These are phyloP conservation scores for Macaranga tanarius DNA, from an alignment of 441 rosid genomes.

Conservation along the genomic window DNA sequence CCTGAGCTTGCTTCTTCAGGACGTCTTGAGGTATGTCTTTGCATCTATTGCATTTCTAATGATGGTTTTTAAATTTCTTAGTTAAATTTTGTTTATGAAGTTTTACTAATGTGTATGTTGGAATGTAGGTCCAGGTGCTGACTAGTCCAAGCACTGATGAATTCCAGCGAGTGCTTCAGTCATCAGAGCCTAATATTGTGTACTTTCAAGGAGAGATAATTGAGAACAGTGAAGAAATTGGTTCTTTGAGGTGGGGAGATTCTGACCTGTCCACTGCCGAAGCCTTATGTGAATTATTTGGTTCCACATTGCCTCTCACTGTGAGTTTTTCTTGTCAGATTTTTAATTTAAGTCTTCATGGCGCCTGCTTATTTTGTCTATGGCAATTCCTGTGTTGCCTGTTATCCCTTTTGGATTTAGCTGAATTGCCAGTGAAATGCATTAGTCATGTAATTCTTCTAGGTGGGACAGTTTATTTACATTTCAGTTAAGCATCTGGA, in stretches of 20 bases:
- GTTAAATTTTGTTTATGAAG: constrained; percentile 4
- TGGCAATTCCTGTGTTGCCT: constrained; percentile 1
- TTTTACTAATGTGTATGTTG: constrained; percentile 13
- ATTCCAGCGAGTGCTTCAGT: constrained; percentile 57
- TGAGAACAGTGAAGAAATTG: constrained; percentile 68
- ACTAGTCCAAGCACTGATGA: constrained; percentile 67
- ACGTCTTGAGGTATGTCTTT: constrained; percentile 74
- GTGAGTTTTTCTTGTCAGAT: constrained; percentile 48
- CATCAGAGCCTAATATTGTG: constrained; percentile 64
- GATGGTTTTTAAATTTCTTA: not conserved
- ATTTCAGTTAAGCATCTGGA: not conserved
- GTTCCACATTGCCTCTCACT: constrained; percentile 72
- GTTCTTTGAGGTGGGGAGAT: constrained; percentile 63
- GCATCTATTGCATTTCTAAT: constrained; percentile 1
- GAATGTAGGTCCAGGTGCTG: constrained; percentile 76
- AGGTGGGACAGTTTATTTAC: not conserved
- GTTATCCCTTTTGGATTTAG: not conserved
- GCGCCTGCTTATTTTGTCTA: constrained; percentile 8
- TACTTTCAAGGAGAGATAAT: constrained; percentile 78
- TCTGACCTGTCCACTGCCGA: constrained; percentile 68
- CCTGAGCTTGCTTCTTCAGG: constrained; percentile 86
- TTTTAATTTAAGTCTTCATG: constrained; percentile 2
- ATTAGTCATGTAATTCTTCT: not conserved
- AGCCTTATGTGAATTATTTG: constrained; percentile 61
- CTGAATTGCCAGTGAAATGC: constrained; percentile 6